Evolutionary conservation across 371 early-diverging fungal species (phyloP).

Genomic region (Chytridium lagenaria): DNA sequence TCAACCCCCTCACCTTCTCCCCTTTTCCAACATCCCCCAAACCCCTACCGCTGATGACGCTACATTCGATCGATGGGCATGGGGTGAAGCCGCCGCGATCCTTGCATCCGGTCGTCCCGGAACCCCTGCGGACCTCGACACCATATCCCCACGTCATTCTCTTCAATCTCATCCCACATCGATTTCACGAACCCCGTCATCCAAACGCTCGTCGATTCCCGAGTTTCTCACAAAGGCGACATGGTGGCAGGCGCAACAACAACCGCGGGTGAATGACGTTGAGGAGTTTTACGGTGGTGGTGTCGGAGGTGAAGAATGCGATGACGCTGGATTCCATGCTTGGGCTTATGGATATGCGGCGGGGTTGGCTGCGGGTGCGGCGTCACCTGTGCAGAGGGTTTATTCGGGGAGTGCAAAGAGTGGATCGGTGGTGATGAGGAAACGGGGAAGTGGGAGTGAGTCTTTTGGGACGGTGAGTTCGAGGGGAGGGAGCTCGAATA

Average conservation of each 20-base stretch:
- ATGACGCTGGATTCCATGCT: slow-evolving; percentile 17
- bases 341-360: slow-evolving; percentile 20
- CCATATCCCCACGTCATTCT: neutral
- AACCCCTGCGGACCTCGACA: slow-evolving; percentile 6
- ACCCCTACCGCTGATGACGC: slow-evolving; percentile 15
- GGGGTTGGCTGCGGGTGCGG: slow-evolving; percentile 14
- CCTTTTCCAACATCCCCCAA: neutral
- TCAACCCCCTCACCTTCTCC: slow-evolving; percentile 10
- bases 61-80: slow-evolving; percentile 16
- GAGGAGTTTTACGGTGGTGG: neutral
- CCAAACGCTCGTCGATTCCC: slow-evolving; percentile 6
- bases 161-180: neutral
- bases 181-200: neutral
- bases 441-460: too few relatives aligned
- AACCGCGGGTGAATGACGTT: neutral
- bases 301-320: neutral
- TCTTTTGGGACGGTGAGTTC: neutral
- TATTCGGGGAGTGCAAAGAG: too few relatives aligned
- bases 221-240: slow-evolving; percentile 11
- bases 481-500: neutral
- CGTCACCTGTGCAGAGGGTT: neutral
- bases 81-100: slow-evolving; percentile 21
- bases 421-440: too few relatives aligned
- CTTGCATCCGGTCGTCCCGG: slow-evolving; percentile 20
- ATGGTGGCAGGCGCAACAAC: slow-evolving; percentile 3